Base-by-base conservation (phyloP, 2,329 filamentous ascomycete species). In the Microcera coccophila region DNA sequence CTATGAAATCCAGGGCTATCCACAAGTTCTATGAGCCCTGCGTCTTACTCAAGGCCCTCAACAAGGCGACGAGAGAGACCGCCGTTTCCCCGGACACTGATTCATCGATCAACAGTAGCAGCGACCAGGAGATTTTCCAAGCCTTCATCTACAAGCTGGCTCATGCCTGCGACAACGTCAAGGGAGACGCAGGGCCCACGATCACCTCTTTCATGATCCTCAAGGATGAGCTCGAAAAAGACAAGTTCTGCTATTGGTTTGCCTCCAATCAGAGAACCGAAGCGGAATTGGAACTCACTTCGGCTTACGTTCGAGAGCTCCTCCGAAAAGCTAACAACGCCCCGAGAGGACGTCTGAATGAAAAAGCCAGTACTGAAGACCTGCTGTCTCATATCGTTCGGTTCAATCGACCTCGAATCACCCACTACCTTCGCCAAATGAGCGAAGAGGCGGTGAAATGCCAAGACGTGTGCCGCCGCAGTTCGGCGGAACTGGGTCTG, bases 191-290 rank as follows among this genome's bases (percentile, higher is more conserved):
- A 11, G 36, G 34, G 1, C n/a, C 32, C 2, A 43, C 47, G 5
- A 49, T 60, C 14, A 60, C 60, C 1, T 49, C 59, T 1, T 41
- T 59, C 32, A 50, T 36, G 3, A 46, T 62, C 2, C 24, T 60
- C 8, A 36, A 54, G 14, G 44, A 45, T n/a, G 37, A 44, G 3
- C 53, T 58, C 5, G 20, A 32, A 9, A 9, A 3, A 5, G 29
- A 2, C n/a, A 33, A 24, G 4, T 28, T 57, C 14, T 38, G 51
- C 4, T 63, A 61, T 33, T 39, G 47, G 18, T 55, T 63, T 41
- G 52, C 55, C 2, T 61, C 55, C 4, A 63, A 62, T 35, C 33
- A 56, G 19, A 42, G 42, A 7, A 37, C 41, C 4, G 17, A 14
- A 3, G 11, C 22, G 20, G 38, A 50, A 20, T 21, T 55, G 19